phyloP scores from a whole-genome alignment of 1,284 basidiomycete genomes.

The Termitomyces sp. region DNA sequence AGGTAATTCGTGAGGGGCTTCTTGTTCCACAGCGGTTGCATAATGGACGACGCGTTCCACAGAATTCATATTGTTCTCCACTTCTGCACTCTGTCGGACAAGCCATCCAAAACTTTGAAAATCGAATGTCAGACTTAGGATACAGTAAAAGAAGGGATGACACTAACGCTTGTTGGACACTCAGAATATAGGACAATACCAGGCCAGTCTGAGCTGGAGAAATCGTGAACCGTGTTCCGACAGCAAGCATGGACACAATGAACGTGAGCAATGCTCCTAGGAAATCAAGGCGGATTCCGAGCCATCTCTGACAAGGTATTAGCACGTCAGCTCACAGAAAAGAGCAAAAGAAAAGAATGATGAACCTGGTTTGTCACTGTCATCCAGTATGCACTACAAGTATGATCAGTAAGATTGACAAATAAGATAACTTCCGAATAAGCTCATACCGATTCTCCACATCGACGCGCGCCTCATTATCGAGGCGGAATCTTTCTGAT shows the following conservation, averaged over 20 bases:
- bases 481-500: constrained; percentile 61
- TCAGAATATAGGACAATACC: constrained; percentile 73
- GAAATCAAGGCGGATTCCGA: constrained; percentile 84
- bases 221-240: constrained; percentile 69
- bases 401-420: not conserved
- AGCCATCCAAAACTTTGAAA: constrained; percentile 69
- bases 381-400: constrained; percentile 74
- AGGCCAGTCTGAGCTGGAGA: constrained; percentile 77
- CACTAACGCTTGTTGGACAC: constrained; percentile 57
- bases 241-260: constrained; percentile 73
- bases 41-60: constrained; percentile 85
- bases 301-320: constrained; percentile 62
- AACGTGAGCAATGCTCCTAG: constrained; percentile 78
- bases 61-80: constrained; percentile 90
- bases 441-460: constrained; percentile 69
- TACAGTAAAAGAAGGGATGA: constrained; percentile 4
- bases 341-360: constrained; percentile 10
- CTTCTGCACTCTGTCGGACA: constrained; percentile 78
- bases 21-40: constrained; percentile 70
- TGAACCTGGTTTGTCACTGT: constrained; percentile 72
- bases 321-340: constrained; percentile 3
- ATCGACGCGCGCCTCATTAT: constrained; percentile 78
- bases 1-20: constrained; percentile 66
- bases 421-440: not conserved
- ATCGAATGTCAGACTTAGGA: constrained; percentile 7